Base-by-base conservation (phyloP, 2,329 filamentous ascomycete genomes). In the Penicillium fuscoglaucum region DNA sequence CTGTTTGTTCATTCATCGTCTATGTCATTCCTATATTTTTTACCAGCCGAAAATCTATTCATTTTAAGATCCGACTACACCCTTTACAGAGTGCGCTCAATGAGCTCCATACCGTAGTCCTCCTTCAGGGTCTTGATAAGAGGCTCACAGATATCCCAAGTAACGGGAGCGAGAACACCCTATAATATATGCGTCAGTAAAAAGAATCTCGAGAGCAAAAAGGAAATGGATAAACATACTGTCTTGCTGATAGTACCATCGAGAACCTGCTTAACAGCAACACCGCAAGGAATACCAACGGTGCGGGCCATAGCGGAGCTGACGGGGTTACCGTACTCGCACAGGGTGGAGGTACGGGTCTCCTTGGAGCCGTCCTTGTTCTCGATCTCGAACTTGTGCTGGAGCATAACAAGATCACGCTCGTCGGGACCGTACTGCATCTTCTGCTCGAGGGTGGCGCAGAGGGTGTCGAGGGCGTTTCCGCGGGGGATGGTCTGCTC, bases 391-490 rank as follows among this genome's bases (percentile, higher is more conserved):
- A 96, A 96, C 79, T 76, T 79, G 70, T 81, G 79, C 68, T 81
- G 79, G 37, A 81, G 71, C 79, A 90, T 85, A 64, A 95, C 90
- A 65, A 96, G 81, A 76, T 96, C 92, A 59, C 92, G 88, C 85
- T 96, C 91, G 61, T 84, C 88, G 68, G 89, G 82, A 71, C 85
- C 89, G 76, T 88, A 96, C 77, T 90, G 85, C 90, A 96, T 96
- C 86, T 96, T 96, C 82, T 90, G 80, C 82, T 96, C 91, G 31
- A 96, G 84, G 3, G 87, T 90, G 33, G 90, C 91, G 79, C 92
- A 96, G 40, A 96, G 86, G n/a, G 90, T 93, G 76, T 96, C 93
- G 26, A 96, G 84, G 4, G 91, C 89, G 80, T 90, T 96, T 55
- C 87, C 89, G 56, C 86, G 82, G 29, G 90, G 88, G 6, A 79